phyloP scores from a whole-genome alignment of 2,329 filamentous ascomycete genomes.

The Sordariomycetes sp. region DNA sequence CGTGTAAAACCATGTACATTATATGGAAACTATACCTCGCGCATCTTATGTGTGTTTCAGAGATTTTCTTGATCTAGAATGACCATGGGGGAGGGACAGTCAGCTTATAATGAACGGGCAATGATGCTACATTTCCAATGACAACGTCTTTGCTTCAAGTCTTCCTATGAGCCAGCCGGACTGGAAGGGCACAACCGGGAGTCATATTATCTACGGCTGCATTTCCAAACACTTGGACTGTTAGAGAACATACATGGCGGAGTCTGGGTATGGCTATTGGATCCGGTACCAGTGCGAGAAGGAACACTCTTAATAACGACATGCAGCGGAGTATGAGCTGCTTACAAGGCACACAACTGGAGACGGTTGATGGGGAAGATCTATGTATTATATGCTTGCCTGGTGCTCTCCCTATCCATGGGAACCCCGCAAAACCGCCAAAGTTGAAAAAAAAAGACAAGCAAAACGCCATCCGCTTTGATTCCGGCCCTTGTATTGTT shows the following conservation, averaged over 20 bases:
- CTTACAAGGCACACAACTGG: no score
- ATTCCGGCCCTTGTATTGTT: background rate
- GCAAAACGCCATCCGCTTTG: background rate
- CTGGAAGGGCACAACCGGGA: no score
- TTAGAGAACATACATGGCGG: no score
- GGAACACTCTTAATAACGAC: no score
- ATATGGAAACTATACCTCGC: background rate
- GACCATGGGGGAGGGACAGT: background rate
- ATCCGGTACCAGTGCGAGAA: no score
- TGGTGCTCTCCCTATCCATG: no score
- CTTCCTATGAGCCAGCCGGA: background rate
- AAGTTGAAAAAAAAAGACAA: background rate
- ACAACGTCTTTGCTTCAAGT: background rate
- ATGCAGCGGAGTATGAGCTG: no score
- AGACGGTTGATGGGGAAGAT: background rate
- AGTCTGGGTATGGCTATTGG: no score
- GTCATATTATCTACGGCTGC: no score
- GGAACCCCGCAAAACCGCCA: no score
- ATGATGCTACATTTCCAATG: background rate
- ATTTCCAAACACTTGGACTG: no score
- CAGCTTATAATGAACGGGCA: background rate
- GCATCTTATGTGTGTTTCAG: background rate
- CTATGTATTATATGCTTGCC: background rate
- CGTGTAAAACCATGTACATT: background rate
- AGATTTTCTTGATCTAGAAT: background rate